Evolutionary conservation across 176 grass and related monocot species (phyloP).

Genomic region (Bothriochloa decipiens): DNA sequence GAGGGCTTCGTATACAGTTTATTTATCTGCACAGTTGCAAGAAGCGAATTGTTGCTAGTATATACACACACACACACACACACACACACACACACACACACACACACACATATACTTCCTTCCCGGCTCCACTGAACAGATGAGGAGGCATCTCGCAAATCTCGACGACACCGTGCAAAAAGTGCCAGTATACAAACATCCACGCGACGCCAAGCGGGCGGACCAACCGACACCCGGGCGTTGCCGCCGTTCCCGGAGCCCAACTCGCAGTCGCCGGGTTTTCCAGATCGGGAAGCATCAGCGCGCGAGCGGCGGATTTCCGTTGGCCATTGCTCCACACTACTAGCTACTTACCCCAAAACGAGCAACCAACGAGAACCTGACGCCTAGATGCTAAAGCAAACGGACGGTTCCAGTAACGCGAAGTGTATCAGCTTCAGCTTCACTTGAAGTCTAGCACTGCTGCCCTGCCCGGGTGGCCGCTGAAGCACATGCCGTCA

Average conservation of each 20-base stretch:
- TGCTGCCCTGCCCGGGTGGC: neutral
- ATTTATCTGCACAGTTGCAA: conserved; percentile 46
- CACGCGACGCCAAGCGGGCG: conserved; percentile 23
- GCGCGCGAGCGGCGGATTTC: neutral
- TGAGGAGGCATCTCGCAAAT: conserved; percentile 1
- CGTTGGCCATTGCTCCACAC: conserved; percentile 22
- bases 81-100: neutral
- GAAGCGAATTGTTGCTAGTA: conserved; percentile 40
- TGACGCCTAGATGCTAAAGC: neutral
- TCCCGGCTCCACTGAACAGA: conserved; percentile 13
- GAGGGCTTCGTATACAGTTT: conserved; percentile 21
- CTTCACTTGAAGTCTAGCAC: conserved; percentile 11
- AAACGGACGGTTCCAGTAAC: neutral
- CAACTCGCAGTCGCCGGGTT: conserved; percentile 29
- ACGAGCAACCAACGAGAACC: conserved; percentile 5
- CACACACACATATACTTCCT: neutral
- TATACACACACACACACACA: neutral
- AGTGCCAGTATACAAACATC: conserved; percentile 15
- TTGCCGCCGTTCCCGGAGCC: conserved; percentile 15
- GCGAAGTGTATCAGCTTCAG: conserved; percentile 28
- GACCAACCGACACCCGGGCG: conserved; percentile 31
- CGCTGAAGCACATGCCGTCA: conserved; percentile 30
- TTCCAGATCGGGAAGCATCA: conserved; percentile 32
- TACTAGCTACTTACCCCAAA: neutral
- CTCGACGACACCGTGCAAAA: neutral